Evolutionary conservation across 2,329 filamentous ascomycete species (phyloP).

Genomic region (Fusarium bactridioides): DNA sequence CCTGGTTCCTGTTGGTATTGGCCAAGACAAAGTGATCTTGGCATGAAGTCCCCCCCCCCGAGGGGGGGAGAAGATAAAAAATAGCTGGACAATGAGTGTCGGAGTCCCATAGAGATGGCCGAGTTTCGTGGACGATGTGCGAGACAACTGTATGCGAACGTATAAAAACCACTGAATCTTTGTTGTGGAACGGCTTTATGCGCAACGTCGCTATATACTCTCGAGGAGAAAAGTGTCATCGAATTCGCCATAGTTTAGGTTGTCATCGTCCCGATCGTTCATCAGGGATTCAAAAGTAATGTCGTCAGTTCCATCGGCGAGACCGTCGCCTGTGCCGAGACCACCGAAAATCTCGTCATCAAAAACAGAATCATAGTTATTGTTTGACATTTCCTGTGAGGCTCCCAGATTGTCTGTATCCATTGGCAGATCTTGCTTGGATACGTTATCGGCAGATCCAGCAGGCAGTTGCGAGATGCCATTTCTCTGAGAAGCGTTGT

Average conservation of each 20-base stretch:
- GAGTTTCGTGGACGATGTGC: background rate
- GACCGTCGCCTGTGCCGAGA: constrained; percentile 49
- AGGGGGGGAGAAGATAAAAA: no score
- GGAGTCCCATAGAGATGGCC: background rate
- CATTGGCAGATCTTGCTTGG: constrained; percentile 16
- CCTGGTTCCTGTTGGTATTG: background rate
- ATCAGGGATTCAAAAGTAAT: constrained; percentile 62
- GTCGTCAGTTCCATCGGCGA: constrained; percentile 45
- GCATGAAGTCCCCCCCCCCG: background rate
- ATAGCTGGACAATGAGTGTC: background rate
- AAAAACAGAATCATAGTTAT: constrained; percentile 44
- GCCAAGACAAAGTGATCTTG: background rate
- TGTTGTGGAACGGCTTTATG: background rate
- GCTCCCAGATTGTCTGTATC: constrained; percentile 7
- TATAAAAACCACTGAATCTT: background rate
- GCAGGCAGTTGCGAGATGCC: constrained; percentile 5
- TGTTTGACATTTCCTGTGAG: constrained; percentile 30
- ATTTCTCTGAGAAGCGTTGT: constrained; percentile 25
- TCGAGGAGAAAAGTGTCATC: constrained; percentile 56
- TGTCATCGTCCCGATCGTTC: constrained; percentile 47
- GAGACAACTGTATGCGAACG: background rate
- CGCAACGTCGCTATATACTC: constrained; percentile 19
- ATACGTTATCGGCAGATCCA: constrained; percentile 9
- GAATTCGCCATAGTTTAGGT: constrained; percentile 54
- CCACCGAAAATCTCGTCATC: constrained; percentile 54